Percentiles rank a stretch among this genome's conserved stretches.
phyloP scores from a whole-genome alignment of 129 eudicot species.

The Centella asiatica region DNA sequence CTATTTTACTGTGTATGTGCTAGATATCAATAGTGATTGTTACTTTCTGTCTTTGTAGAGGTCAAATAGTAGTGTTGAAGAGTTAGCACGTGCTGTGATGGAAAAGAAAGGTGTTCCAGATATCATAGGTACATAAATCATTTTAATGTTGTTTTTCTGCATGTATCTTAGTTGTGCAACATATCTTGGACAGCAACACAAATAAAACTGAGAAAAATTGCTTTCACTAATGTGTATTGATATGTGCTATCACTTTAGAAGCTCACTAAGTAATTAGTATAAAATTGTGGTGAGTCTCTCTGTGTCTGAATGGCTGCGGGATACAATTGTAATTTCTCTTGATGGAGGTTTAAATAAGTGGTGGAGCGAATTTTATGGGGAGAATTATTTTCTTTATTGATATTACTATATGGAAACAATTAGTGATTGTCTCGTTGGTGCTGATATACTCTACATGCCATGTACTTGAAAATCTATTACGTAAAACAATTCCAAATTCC shows the following conservation, averaged over 20 bases:
- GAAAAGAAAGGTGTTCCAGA: constrained; percentile 88
- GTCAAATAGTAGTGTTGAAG: constrained; percentile 70
- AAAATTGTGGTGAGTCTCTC: too few relatives aligned
- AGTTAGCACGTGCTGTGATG: constrained; percentile 63
- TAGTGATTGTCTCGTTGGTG: not conserved
- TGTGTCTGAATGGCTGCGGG: too few relatives aligned
- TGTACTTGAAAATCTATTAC: too few relatives aligned
- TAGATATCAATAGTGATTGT: constrained; percentile 9
- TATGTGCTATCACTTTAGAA: not conserved
- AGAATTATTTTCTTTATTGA: not conserved
- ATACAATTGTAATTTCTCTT: not conserved
- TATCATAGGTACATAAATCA: constrained; percentile 60
- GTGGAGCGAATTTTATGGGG: not conserved
- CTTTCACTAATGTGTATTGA: not conserved
- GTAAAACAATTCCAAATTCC: not conserved
- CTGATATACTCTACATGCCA: not conserved
- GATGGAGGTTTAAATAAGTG: not conserved
- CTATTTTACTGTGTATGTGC: not conserved
- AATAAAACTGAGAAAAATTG: too few relatives aligned
- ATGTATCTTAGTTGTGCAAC: constrained; percentile 7
- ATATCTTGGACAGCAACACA: too few relatives aligned
- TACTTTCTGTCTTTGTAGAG: constrained; percentile 27
- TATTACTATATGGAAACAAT: not conserved
- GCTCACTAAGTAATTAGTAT: too few relatives aligned
- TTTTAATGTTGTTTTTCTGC: constrained; percentile 3